A percentile compares a stretch with the other conserved stretches of the same genome.
These are phyloP conservation scores for Coniochaeta ligniaria DNA, from an alignment of 2,329 filamentous ascomycete genomes.

Conservation along the genomic window DNA sequence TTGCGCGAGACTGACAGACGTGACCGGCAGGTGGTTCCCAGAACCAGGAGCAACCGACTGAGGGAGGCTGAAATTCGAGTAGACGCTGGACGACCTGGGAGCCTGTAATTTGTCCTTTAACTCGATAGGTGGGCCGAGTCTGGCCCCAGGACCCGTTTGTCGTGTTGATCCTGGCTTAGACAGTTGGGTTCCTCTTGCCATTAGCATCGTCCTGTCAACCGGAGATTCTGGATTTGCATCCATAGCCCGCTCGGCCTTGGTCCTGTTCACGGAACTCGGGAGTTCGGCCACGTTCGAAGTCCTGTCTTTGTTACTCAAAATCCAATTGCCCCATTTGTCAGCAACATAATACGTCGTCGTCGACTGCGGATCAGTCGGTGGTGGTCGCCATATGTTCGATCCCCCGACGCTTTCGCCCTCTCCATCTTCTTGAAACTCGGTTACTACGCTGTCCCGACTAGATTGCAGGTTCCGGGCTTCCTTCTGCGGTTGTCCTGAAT, in stretches of 20 bases:
- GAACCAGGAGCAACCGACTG: slow-evolving; percentile 9
- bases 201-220: background rate
- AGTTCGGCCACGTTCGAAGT: slow-evolving; percentile 17
- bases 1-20: slow-evolving; percentile 4
- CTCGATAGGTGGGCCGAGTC: slow-evolving; percentile 7
- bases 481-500: background rate
- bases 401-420: slow-evolving; percentile 24
- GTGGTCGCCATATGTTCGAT: slow-evolving; percentile 43
- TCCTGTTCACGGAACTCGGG: slow-evolving; percentile 9
- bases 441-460: slow-evolving; percentile 34
- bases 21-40: slow-evolving; percentile 9
- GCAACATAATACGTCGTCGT: slow-evolving; percentile 41
- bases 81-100: slow-evolving; percentile 27
- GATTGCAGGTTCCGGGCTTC: slow-evolving; percentile 4
- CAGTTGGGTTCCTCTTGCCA: background rate
- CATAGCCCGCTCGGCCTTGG: slow-evolving; percentile 5
- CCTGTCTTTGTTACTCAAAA: slow-evolving; percentile 32
- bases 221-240: background rate
- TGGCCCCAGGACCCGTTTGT: background rate
- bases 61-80: slow-evolving; percentile 25
- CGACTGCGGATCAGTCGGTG: slow-evolving; percentile 35
- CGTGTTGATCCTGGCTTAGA: background rate
- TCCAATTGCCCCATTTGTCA: slow-evolving; percentile 47
- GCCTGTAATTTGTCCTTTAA: slow-evolving; percentile 14
- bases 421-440: slow-evolving; percentile 47